Percentiles rank a stretch among this genome's conserved stretches.
phyloP scores from a whole-genome alignment of 2,329 filamentous ascomycete genomes.

The Alternaria sp. region DNA sequence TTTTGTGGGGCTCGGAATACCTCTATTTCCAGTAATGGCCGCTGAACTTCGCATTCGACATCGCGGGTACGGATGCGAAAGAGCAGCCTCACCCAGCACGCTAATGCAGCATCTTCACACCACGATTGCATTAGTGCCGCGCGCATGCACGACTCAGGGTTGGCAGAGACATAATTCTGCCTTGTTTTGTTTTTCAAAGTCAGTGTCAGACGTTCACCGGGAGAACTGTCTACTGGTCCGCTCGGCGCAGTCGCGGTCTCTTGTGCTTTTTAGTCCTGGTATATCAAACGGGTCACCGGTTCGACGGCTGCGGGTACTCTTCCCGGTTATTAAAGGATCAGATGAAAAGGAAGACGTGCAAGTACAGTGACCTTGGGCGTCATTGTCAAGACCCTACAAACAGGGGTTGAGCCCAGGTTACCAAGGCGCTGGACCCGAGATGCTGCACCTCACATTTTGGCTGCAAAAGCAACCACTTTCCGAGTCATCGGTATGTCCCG shows the following conservation, averaged over 20 bases:
- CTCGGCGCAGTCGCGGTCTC: slow-evolving; percentile 8
- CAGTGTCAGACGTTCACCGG: slow-evolving; percentile 11
- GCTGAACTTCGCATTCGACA: slow-evolving; percentile 2
- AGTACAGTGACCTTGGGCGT: neutral
- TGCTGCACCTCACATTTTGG: slow-evolving; percentile 20
- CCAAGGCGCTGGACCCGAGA: slow-evolving; percentile 16
- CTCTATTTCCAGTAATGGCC: slow-evolving; percentile 6
- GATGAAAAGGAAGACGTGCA: neutral
- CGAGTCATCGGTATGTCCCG: slow-evolving; percentile 26
- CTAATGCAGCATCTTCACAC: slow-evolving; percentile 25
- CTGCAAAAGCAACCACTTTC: slow-evolving; percentile 23
- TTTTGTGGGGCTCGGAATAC: slow-evolving; percentile 1
- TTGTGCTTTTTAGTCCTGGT: neutral
- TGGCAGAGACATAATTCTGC: slow-evolving; percentile 6
- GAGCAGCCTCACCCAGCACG: slow-evolving; percentile 21
- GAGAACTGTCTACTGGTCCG: slow-evolving; percentile 4
- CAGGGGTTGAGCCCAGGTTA: slow-evolving; percentile 9
- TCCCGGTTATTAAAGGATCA: neutral
- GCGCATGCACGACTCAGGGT: slow-evolving; percentile 7
- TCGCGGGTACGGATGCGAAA: slow-evolving; percentile 5
- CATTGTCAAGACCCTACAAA: neutral
- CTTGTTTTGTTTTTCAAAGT: slow-evolving; percentile 12
- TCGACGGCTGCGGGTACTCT: slow-evolving; percentile 3
- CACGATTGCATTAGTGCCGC: slow-evolving; percentile 11
- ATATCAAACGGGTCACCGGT: slow-evolving; percentile 8